Conservation (phyloP, 345 rosid species). For the Rhodamnia rubescens region DNA sequence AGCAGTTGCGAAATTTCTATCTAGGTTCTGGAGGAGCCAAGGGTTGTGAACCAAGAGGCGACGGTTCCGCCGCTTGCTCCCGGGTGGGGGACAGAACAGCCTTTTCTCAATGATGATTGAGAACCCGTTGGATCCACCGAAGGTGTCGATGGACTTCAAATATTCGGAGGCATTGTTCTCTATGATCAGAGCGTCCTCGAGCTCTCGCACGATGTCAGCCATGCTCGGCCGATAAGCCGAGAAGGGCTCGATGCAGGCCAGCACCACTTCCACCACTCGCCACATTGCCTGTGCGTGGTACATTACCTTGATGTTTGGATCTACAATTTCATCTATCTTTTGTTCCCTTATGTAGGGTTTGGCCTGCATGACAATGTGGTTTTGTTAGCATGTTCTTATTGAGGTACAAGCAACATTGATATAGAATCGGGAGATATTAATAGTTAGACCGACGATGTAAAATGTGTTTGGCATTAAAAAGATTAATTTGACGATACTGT, state of each 20-base stretch:
- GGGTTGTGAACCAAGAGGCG: constrained; percentile 24
- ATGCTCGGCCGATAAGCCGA: constrained; percentile 51
- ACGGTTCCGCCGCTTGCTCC: constrained; percentile 26
- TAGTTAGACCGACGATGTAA: too few relatives aligned
- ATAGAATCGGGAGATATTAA: too few relatives aligned
- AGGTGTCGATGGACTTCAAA: constrained; percentile 66
- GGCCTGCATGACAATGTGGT: too few relatives aligned
- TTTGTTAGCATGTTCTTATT: too few relatives aligned
- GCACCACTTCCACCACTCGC: constrained; percentile 65
- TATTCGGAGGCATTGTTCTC: constrained; percentile 76
- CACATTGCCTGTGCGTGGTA: constrained; percentile 74
- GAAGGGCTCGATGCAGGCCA: constrained; percentile 53
- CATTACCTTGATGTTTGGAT: constrained; percentile 47
- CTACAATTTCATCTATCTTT: constrained; percentile 62
- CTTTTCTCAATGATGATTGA: constrained; percentile 33
- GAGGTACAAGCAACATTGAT: too few relatives aligned
- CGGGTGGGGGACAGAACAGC: constrained; percentile 17
- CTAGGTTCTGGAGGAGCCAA: constrained; percentile 21
- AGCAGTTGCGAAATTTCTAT: background rate
- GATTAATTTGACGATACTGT: background rate
- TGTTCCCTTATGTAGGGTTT: constrained; percentile 33
- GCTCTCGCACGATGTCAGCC: constrained; percentile 54
- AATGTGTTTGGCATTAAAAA: too few relatives aligned
- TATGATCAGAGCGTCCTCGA: constrained; percentile 61
- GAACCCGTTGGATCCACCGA: constrained; percentile 44